phyloP scores from a whole-genome alignment of 2,329 filamentous ascomycete species.

The Trichoderma guizhouense region DNA sequence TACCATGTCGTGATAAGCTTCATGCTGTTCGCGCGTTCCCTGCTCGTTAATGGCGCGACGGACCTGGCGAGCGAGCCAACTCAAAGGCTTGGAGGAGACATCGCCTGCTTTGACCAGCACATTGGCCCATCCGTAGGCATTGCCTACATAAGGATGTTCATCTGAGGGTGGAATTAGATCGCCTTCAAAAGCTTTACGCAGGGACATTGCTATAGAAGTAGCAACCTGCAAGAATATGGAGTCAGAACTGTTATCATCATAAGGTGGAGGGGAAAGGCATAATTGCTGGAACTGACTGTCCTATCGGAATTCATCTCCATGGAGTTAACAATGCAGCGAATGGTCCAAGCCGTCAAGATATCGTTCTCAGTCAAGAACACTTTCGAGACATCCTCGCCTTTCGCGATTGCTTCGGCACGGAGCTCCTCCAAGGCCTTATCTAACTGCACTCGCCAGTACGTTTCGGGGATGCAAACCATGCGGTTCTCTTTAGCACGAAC shows the following conservation, averaged over 20 bases:
- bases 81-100: not conserved
- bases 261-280: not conserved
- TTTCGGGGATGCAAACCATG: not conserved
- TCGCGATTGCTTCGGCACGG: not conserved
- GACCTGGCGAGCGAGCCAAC: not conserved
- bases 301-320: not conserved
- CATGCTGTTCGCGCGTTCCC: not conserved
- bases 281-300: not conserved
- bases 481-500: not conserved
- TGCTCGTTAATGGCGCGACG: not conserved
- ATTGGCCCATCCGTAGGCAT: not conserved
- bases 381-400: not conserved
- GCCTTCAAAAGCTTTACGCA: not conserved
- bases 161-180: not conserved
- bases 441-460: not conserved
- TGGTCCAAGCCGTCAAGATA: not conserved
- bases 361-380: not conserved
- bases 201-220: not conserved
- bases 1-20: not conserved
- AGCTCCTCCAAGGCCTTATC: not conserved
- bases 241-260: not conserved
- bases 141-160: not conserved
- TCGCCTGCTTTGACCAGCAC: not conserved
- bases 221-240: not conserved
- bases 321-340: not conserved